phyloP scores from a whole-genome alignment of 805 yeast species.

The Hanseniaspora singularis region DNA sequence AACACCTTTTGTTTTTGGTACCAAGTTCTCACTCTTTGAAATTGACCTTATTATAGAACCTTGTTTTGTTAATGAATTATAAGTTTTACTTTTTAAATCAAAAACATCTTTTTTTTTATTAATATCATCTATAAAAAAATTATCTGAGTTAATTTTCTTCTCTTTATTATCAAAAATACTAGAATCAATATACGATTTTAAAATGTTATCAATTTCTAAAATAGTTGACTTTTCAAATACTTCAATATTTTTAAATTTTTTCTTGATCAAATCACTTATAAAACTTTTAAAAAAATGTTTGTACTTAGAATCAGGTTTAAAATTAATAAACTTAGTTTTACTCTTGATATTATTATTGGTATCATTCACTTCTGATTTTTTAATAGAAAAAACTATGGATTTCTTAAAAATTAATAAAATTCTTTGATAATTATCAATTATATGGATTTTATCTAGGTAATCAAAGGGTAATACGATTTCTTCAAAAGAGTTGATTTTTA shows the following conservation, averaged over 20 bases:
- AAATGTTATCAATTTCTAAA: background rate
- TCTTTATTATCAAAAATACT: too few species aligned
- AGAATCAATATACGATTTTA: too few species aligned
- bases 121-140: background rate
- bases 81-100: background rate
- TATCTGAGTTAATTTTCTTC: too few species aligned
- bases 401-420: too few species aligned
- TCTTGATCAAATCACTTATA: too few species aligned
- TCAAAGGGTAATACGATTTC: background rate
- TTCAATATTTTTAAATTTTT: background rate
- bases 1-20: background rate
- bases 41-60: background rate
- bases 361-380: background rate
- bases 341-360: background rate
- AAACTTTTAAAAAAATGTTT: too few species aligned
- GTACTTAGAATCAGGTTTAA: background rate
- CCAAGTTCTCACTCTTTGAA: background rate
- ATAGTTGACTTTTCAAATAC: background rate
- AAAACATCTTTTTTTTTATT: too few species aligned
- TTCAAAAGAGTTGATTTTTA: background rate
- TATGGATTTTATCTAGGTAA: background rate
- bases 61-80: conserved; percentile 1
- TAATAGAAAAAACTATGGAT: background rate
- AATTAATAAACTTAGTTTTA: too few species aligned
- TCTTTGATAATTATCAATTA: background rate